Conservation (phyloP, 805 yeast genomes). For the Torulaspora indica region DNA sequence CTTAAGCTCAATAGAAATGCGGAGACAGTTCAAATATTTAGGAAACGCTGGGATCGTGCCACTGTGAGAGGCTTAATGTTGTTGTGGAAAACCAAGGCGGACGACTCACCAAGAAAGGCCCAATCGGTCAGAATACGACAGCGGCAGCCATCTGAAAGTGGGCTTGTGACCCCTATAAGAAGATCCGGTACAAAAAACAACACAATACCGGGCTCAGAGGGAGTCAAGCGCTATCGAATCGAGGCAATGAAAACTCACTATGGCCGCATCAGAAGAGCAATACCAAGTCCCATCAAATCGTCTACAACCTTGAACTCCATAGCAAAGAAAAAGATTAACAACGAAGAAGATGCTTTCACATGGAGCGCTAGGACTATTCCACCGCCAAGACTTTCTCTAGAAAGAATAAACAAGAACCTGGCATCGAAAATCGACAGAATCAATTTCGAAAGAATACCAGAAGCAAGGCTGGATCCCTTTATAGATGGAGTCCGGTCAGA, state of each 20-base stretch:
- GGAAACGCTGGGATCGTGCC: conserved; percentile 41
- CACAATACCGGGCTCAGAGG: conserved; percentile 39
- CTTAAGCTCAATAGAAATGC: conserved; percentile 36
- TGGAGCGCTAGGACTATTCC: conserved; percentile 8
- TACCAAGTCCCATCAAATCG: conserved; percentile 39
- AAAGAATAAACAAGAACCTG: conserved; percentile 20
- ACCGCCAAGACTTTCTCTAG: conserved; percentile 22
- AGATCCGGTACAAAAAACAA: conserved; percentile 7
- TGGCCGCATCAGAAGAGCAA: conserved; percentile 34
- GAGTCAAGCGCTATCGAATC: conserved; percentile 35
- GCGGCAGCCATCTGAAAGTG: conserved; percentile 2
- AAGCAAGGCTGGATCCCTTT: conserved; percentile 18
- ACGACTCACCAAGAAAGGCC: conserved; percentile 12
- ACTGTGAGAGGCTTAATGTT: conserved; percentile 35
- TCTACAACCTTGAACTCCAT: conserved; percentile 22
- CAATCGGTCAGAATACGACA: conserved; percentile 1
- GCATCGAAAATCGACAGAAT: conserved; percentile 19
- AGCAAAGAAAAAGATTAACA: conserved; percentile 13
- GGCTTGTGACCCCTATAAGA: conserved; percentile 24
- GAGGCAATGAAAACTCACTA: conserved; percentile 38
- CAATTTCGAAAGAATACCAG: conserved; percentile 23
- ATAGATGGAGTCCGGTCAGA: conserved; percentile 10
- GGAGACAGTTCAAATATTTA: conserved; percentile 33
- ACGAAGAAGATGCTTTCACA: conserved; percentile 5
- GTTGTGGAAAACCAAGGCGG: conserved; percentile 34